Percentiles rank a stretch among this genome's conserved stretches.
Conservation (phyloP, 768 basidiomycete species). For the Lactifluus pinguis region DNA sequence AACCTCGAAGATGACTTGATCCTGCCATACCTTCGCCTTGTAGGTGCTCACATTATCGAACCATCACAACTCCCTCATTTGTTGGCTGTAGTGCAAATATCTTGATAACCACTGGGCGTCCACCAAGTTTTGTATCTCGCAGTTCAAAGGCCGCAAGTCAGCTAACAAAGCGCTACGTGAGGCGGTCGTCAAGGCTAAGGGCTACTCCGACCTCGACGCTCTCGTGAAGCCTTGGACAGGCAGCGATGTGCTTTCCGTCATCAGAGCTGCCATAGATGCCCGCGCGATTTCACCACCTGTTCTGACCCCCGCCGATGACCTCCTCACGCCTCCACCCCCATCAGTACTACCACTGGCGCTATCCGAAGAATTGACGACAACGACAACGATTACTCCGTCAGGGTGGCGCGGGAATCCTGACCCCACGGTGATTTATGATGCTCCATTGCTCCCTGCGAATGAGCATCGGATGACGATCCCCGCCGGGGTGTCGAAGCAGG, state of each 20-base stretch:
- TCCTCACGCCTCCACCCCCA: background rate
- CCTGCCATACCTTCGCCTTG: conserved; percentile 67
- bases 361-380: background rate
- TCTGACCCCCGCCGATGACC: conserved; percentile 3
- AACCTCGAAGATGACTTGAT: conserved; percentile 64
- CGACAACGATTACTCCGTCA: conserved; percentile 8
- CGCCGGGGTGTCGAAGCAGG: conserved; percentile 15
- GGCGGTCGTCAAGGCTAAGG: conserved; percentile 50
- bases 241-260: conserved; percentile 17
- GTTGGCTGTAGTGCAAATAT: conserved; percentile 49
- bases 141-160: conserved; percentile 67
- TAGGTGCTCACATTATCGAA: conserved; percentile 28
- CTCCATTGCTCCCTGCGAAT: conserved; percentile 17
- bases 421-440: conserved; percentile 9
- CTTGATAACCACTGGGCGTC: conserved; percentile 72
- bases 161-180: conserved; percentile 50
- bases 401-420: conserved; percentile 20
- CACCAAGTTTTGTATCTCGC: conserved; percentile 80
- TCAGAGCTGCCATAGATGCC: conserved; percentile 12
- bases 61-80: background rate
- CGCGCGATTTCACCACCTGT: conserved; percentile 7
- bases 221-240: conserved; percentile 20
- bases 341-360: background rate
- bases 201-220: conserved; percentile 28
- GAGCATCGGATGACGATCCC: conserved; percentile 12